phyloP scores from a whole-genome alignment of 2,329 filamentous ascomycete genomes.

The Didymella lethalis region DNA sequence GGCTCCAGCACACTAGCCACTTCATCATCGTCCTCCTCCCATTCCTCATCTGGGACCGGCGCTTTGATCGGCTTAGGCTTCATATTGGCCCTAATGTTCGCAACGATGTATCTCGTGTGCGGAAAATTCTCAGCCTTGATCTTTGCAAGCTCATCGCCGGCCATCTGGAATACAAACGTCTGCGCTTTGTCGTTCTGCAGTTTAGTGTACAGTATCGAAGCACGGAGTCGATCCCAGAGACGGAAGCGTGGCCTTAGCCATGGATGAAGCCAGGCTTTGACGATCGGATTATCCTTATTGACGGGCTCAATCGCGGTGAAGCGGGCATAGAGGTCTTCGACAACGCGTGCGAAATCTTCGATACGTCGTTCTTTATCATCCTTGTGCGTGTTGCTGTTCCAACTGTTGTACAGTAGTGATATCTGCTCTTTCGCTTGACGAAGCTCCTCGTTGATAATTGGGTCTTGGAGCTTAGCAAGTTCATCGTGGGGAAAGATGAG shows the following conservation, averaged over 20 bases:
- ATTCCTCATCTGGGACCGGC: slow-evolving; percentile 14
- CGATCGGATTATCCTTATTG: slow-evolving; percentile 17
- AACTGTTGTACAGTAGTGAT: slow-evolving; percentile 7
- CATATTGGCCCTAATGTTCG: slow-evolving; percentile 37
- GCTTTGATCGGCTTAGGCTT: slow-evolving; percentile 44
- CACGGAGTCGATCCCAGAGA: slow-evolving; percentile 57
- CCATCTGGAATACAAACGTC: slow-evolving; percentile 51
- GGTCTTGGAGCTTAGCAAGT: slow-evolving; percentile 4
- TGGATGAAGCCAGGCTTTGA: slow-evolving; percentile 25
- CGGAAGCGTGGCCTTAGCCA: slow-evolving; percentile 24
- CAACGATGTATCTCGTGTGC: slow-evolving; percentile 26
- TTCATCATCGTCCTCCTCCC: slow-evolving; percentile 23
- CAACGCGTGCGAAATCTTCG: slow-evolving; percentile 22
- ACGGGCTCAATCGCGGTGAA: slow-evolving; percentile 35
- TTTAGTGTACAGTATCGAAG: slow-evolving; percentile 52
- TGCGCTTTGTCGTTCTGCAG: not conserved
- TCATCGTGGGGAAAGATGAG: slow-evolving; percentile 25
- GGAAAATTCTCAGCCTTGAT: slow-evolving; percentile 42
- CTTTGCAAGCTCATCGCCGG: slow-evolving; percentile 51
- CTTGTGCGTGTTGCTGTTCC: slow-evolving; percentile 16
- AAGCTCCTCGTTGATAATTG: slow-evolving; percentile 24
- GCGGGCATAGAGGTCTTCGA: slow-evolving; percentile 30
- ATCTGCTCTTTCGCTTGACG: slow-evolving; percentile 8
- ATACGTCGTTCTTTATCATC: not conserved
- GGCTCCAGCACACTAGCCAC: not conserved